A percentile compares a stretch with the other conserved stretches of the same genome.
phyloP scores from a whole-genome alignment of 2,329 filamentous ascomycete species.

The Hymenoscyphus fructigenus region DNA sequence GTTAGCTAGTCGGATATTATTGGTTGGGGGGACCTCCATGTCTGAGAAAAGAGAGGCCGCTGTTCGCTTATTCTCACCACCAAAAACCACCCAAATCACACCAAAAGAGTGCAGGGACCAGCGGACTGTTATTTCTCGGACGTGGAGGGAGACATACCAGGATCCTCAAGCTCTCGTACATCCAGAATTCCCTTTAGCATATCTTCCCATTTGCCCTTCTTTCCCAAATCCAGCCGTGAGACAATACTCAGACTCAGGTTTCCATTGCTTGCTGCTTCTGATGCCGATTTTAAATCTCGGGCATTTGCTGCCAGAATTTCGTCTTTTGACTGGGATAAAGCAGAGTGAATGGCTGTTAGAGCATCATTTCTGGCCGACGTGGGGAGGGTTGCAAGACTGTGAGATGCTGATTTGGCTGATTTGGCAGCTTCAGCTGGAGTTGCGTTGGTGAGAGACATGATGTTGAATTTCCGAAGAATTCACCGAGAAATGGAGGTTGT shows the following conservation, averaged over 20 bases:
- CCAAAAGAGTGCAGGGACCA: too few relatives aligned
- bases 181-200: constrained; percentile 95
- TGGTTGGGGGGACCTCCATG: too few relatives aligned
- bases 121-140: too few relatives aligned
- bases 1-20: constrained; percentile 15
- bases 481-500: not conserved
- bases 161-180: constrained; percentile 80
- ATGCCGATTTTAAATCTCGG: constrained; percentile 74
- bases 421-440: constrained; percentile 74
- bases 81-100: too few relatives aligned
- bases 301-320: constrained; percentile 85
- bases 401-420: constrained; percentile 78
- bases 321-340: constrained; percentile 67
- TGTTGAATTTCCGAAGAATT: not conserved
- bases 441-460: constrained; percentile 88
- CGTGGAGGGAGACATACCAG: constrained; percentile 63
- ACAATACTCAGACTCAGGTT: constrained; percentile 78
- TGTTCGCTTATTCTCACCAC: too few relatives aligned
- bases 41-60: too few relatives aligned
- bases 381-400: constrained; percentile 77
- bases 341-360: constrained; percentile 76
- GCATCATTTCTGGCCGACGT: constrained; percentile 78
- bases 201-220: constrained; percentile 91
- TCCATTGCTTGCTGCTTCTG: constrained; percentile 70
- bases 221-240: constrained; percentile 81